Evolutionary conservation across 306 rosid species (phyloP).

Genomic region (Comarum palustre): DNA sequence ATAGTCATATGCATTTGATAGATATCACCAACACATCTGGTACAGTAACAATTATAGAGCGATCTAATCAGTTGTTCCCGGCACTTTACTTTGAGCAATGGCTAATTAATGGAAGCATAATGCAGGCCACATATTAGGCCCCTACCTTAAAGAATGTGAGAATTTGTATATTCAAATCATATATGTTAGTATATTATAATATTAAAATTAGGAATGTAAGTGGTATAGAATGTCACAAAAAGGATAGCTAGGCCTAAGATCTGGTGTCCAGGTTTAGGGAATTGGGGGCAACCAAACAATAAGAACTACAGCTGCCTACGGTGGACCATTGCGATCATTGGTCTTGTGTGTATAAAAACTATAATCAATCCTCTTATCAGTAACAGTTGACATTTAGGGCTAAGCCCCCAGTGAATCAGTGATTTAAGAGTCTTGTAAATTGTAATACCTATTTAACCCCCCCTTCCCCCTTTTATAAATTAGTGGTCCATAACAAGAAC

Average conservation of each 20-base stretch:
- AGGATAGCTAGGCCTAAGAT: not conserved
- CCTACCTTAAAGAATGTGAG: not conserved
- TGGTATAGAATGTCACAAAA: not conserved
- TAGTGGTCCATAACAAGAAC: not conserved
- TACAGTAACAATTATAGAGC: constrained; percentile 25
- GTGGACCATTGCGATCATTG: not conserved
- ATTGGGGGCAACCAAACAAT: not conserved
- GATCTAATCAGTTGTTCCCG: constrained; percentile 18
- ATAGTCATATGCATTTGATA: not conserved
- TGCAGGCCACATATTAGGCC: not conserved
- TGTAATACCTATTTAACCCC: not conserved
- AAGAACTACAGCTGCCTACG: not conserved
- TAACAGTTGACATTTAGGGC: not conserved
- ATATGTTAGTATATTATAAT: not conserved
- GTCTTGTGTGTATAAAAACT: not conserved
- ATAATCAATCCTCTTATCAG: not conserved
- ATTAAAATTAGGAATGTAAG: not conserved
- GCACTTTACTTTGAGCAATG: not conserved
- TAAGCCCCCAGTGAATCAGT: too few relatives aligned
- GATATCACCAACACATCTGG: constrained; percentile 3
- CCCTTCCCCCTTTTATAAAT: not conserved
- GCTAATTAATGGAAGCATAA: constrained; percentile 11
- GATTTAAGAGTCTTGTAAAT: not conserved
- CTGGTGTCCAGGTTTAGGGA: not conserved
- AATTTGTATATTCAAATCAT: not conserved